Evolutionary conservation across 2,329 filamentous ascomycete genomes (phyloP).

Genomic region (Colletotrichum magnum): DNA sequence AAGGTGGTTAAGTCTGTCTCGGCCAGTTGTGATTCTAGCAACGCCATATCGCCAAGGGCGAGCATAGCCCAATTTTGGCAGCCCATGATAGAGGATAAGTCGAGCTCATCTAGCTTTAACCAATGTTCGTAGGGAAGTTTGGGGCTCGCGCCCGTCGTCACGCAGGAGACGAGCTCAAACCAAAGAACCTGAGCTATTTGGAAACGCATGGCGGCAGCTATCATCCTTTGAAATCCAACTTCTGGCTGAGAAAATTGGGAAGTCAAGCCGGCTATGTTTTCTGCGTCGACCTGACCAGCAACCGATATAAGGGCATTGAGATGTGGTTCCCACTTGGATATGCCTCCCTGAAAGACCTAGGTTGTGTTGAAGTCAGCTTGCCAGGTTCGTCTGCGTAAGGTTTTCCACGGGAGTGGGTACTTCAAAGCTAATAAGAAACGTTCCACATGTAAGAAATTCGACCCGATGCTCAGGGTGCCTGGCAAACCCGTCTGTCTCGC

Average conservation of each 20-base stretch:
- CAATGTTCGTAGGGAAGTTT: conserved; percentile 25
- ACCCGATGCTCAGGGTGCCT: conserved; percentile 42
- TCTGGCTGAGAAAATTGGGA: neutral
- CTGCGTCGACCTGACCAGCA: conserved; percentile 13
- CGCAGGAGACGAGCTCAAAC: conserved; percentile 34
- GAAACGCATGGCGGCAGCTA: conserved; percentile 34
- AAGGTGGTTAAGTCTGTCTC: neutral
- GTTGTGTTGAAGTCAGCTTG: conserved; percentile 2
- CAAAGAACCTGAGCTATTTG: conserved; percentile 34
- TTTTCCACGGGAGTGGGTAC: conserved; percentile 22
- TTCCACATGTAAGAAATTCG: conserved; percentile 46
- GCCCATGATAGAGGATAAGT: conserved; percentile 33
- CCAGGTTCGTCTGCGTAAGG: neutral
- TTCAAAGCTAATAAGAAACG: conserved; percentile 47
- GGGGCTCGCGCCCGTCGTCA: conserved; percentile 22
- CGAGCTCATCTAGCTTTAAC: conserved; percentile 23
- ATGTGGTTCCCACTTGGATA: conserved; percentile 33
- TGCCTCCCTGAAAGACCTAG: conserved; percentile 35
- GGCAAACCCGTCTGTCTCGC: conserved; percentile 23
- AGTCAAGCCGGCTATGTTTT: neutral
- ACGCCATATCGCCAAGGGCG: conserved; percentile 32
- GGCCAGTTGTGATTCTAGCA: conserved; percentile 6
- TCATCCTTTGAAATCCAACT: conserved; percentile 16
- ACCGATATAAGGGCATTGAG: conserved; percentile 25
- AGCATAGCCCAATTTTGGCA: conserved; percentile 39